A percentile compares a stretch with the other conserved stretches of the same genome.
These are phyloP conservation scores for Glycine tomentella DNA, from an alignment of 306 rosid genomes.

Conservation along the genomic window DNA sequence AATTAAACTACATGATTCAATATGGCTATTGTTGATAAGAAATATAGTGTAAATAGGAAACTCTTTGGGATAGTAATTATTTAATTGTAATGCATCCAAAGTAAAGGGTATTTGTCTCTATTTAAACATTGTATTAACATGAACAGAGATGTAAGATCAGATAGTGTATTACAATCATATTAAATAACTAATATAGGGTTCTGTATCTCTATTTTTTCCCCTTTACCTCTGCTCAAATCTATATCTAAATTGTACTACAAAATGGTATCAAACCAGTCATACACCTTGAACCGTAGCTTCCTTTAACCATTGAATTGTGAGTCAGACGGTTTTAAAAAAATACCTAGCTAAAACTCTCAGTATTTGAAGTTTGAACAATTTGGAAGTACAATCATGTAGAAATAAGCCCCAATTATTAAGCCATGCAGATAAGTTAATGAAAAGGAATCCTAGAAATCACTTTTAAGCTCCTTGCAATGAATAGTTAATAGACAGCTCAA, in stretches of 20 bases:
- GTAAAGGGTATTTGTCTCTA: background rate
- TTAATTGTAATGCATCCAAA: background rate
- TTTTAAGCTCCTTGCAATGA: slow-evolving; percentile 8
- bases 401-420: background rate
- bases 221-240: background rate
- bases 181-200: background rate
- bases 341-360: too few species aligned
- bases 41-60: background rate
- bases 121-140: background rate
- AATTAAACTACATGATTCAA: background rate
- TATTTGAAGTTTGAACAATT: background rate
- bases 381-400: background rate
- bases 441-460: slow-evolving; percentile 14
- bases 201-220: background rate
- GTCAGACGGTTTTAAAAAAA: too few species aligned
- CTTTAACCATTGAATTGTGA: background rate
- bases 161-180: background rate
- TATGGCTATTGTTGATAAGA: background rate
- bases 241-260: background rate
- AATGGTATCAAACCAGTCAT: too few species aligned
- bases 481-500: background rate
- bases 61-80: background rate
- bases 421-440: background rate
- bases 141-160: background rate
- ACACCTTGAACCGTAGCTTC: too few species aligned